Base-by-base conservation (phyloP, 257 asterid species). In the Galeopsis tetrahit region DNA sequence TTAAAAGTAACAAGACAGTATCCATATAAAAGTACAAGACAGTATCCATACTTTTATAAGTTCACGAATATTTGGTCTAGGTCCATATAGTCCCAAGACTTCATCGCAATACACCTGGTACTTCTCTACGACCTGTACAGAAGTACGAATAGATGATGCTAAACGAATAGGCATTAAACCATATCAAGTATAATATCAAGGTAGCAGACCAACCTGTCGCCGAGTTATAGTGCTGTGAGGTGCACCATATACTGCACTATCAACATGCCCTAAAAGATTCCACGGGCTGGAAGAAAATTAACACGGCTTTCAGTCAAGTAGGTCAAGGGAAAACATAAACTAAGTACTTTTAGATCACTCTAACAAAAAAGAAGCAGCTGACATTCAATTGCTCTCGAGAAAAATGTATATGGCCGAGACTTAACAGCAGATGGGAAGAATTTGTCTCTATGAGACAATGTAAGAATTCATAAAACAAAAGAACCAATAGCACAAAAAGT, bases 201-300 rank as follows among this genome's bases (percentile, higher is more conserved):
- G 35, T 40, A 58, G 67, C 8, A 5, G 55, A 69, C 78, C 70
- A 81, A 94, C 98, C 98, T 94, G 91, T 58, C 98, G 85, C 73
- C 96, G 88, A 15, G 96, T 89, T 62, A 88, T 68, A 76, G 73
- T 79, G 79, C 88, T 80, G 35, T 63, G 75, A 70, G 97, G 93
- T 70, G 82, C 87, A 42, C 97, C 96, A 72, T 91, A 94, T 68
- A 94, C 80, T 51, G 84, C 86, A 72, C 93, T 86, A 70, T 94
- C 98, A 10, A 91, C 96, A 49, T 83, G 86, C 75, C 90, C 98
- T 82, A 94, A 84, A 46, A 86, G 71, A 80, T 91, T 87, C 98
- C 98, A 94, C 64, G 96, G 83, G 69, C 97, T 94, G 92, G 60
- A 32, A 77, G 72, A 77, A 85, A 63, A 53, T 69, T 17, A 69